Evolutionary conservation across 2,329 filamentous ascomycete species (phyloP).

Genomic region (Teratosphaeria nubilosa): DNA sequence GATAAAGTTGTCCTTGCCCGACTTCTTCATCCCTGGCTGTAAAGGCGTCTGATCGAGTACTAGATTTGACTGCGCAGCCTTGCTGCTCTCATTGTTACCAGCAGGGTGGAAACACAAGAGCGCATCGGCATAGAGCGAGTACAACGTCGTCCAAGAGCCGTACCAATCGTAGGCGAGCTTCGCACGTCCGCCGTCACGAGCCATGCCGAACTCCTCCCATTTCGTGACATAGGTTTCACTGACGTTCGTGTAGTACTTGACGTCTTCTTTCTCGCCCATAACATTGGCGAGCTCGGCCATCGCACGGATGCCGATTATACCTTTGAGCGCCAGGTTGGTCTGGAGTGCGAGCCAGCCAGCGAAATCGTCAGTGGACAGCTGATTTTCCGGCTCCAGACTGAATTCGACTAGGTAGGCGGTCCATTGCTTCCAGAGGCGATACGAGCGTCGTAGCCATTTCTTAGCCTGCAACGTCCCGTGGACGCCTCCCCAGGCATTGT

Average conservation of each 20-base stretch:
- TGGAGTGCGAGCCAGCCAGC: slow-evolving; percentile 68
- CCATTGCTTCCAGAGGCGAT: slow-evolving; percentile 66
- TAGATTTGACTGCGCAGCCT: slow-evolving; percentile 11
- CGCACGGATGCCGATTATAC: slow-evolving; percentile 70
- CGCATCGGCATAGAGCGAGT: slow-evolving; percentile 74
- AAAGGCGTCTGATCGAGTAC: not conserved
- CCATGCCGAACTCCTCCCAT: slow-evolving; percentile 64
- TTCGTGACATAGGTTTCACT: slow-evolving; percentile 57
- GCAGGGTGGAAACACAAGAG: slow-evolving; percentile 65
- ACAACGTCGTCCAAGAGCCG: slow-evolving; percentile 73
- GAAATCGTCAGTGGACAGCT: slow-evolving; percentile 77
- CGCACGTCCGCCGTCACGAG: slow-evolving; percentile 57
- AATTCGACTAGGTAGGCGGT: slow-evolving; percentile 68
- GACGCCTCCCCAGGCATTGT: slow-evolving; percentile 48
- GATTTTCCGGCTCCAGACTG: slow-evolving; percentile 62
- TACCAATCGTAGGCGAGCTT: slow-evolving; percentile 73
- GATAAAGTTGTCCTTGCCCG: slow-evolving; percentile 44
- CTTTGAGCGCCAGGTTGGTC: slow-evolving; percentile 74
- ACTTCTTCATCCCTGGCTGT: not conserved
- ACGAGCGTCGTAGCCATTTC: slow-evolving; percentile 59
- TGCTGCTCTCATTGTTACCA: slow-evolving; percentile 16
- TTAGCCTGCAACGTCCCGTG: slow-evolving; percentile 48
- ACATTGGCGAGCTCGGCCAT: slow-evolving; percentile 61
- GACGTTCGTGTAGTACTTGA: slow-evolving; percentile 49
- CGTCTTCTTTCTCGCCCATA: slow-evolving; percentile 48